phyloP scores from a whole-genome alignment of 305 asterid species.

The Fraxinus xanthoxyloides region DNA sequence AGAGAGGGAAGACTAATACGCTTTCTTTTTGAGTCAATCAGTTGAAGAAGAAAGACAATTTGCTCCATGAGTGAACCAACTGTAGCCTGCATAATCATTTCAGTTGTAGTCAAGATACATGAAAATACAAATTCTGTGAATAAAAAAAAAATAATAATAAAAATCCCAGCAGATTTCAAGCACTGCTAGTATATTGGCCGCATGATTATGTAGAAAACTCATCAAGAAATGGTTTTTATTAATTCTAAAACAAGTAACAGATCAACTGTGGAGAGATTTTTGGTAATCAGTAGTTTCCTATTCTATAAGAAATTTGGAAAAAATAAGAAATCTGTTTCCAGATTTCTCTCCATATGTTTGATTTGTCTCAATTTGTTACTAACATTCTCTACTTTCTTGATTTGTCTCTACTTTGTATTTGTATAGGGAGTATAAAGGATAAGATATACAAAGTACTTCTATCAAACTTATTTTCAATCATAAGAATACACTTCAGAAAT shows the following conservation, averaged over 20 bases:
- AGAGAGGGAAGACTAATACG: conserved; percentile 42
- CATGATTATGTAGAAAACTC: background rate
- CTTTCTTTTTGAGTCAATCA: conserved; percentile 52
- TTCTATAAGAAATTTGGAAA: no score
- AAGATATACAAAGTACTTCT: background rate
- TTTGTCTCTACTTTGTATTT: background rate
- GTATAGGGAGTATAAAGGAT: background rate
- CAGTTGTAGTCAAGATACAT: conserved; percentile 15
- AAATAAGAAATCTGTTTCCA: background rate
- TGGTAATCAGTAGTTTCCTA: background rate
- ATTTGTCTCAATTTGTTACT: background rate
- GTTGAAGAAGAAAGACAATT: conserved; percentile 54
- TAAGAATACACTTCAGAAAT: background rate
- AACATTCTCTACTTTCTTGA: background rate
- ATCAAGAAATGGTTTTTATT: background rate
- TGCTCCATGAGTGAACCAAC: conserved; percentile 76
- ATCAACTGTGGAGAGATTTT: background rate
- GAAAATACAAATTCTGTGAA: background rate
- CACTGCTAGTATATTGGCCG: background rate
- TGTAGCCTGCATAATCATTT: conserved; percentile 50
- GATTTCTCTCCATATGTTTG: background rate
- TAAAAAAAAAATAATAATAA: no score
- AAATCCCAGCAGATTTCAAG: conserved; percentile 2
- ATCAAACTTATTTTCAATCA: background rate
- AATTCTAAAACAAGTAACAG: background rate